phyloP scores from a whole-genome alignment of 306 rosid species.

The Quercus suber region DNA sequence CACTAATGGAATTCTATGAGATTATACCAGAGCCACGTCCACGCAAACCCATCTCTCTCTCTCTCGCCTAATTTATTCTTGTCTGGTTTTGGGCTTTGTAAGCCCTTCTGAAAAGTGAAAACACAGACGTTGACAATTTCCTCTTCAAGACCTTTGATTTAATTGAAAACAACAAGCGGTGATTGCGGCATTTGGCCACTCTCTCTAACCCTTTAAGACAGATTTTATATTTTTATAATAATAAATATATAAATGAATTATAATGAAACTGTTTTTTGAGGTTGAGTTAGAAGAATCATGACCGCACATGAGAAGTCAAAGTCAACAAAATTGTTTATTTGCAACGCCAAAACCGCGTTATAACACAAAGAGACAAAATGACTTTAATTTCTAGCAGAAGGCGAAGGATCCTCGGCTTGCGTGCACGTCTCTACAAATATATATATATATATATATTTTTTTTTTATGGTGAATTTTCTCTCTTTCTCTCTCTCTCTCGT shows the following conservation, averaged over 20 bases:
- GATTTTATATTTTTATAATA: not conserved
- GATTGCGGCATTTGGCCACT: slow-evolving; percentile 48
- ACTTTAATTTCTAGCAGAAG: slow-evolving; percentile 19
- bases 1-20: too few relatives aligned
- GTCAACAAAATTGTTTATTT: slow-evolving; percentile 35
- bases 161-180: slow-evolving; percentile 31
- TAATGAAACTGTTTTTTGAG: not conserved
- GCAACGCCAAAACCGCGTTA: slow-evolving; percentile 56
- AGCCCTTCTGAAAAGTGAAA: not conserved
- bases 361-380: slow-evolving; percentile 29
- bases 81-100: slow-evolving; percentile 11
- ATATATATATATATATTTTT: too few relatives aligned
- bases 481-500: not conserved
- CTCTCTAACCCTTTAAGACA: not conserved
- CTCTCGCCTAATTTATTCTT: not conserved
- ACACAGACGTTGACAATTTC: slow-evolving; percentile 29
- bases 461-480: too few relatives aligned
- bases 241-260: not conserved
- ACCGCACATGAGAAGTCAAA: slow-evolving; percentile 52
- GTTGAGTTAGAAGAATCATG: slow-evolving; percentile 1
- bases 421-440: slow-evolving; percentile 53
- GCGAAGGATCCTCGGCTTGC: slow-evolving; percentile 49
- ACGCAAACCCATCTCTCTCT: not conserved
- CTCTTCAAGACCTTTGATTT: slow-evolving; percentile 15
- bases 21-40: too few relatives aligned